Evolutionary conservation across 805 yeast genomes (phyloP), one percentile per base, ranked within the genome.

Genomic region (Maudiozyma pseudohumilis): DNA sequence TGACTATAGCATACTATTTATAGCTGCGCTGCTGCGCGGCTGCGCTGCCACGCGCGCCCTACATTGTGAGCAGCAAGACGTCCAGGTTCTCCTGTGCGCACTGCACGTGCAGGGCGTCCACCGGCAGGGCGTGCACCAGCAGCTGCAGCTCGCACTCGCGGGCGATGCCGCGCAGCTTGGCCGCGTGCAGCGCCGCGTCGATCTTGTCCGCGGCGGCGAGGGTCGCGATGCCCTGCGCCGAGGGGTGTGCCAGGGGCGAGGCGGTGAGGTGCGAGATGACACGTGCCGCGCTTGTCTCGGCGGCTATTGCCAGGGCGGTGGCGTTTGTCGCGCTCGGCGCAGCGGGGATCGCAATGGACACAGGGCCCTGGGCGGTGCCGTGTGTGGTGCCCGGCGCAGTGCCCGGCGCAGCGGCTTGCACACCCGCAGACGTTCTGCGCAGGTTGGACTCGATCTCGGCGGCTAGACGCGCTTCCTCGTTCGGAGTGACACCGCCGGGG

Each of bases 51-150:
- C 19, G 16, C n/a, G n/a, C n/a, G 9, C 13, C 9, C 30, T n/a
- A 36, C 32, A 27, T 35, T 34, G 30, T 40, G 24, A 45, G 29
- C 15, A 46, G 22, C n/a, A 46, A 24, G 2, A 55, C 43, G 39
- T 60, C 62, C 34, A 60, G 41, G 26, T 56, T 59, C 23, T 62
- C 67, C 37, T 59, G 63, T 1, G 68, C 60, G 12, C 52, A 37
- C 12, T 53, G 55, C 2, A 60, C 61, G 34, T 58, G 61, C 29
- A 63, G 32, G 6, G 54, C 45, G 35, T 61, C 64, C 36, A 55
- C 56, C 13, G 48, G 53, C 10, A 50, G 47, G 27, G 53, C 56
- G 1, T 52, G 52, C 21, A 52, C 51, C 29, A 60, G 25, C 3
- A 49, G 38, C 4, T 50, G 55, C 19, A 52, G 42, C 26, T 60